phyloP scores from a whole-genome alignment of 1,284 basidiomycete species.

The Ganoderma multipileum region DNA sequence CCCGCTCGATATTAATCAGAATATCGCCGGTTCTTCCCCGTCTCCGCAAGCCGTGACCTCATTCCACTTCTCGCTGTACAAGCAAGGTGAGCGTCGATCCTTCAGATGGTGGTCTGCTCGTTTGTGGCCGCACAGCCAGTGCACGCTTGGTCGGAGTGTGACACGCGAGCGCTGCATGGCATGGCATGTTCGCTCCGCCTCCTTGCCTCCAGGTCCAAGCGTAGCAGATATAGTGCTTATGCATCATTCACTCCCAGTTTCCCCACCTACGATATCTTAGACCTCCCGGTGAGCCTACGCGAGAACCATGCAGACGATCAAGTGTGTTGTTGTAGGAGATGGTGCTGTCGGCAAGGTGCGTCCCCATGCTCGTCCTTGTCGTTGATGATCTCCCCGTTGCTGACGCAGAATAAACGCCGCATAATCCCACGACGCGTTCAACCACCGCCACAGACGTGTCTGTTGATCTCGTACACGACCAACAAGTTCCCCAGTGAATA shows the following conservation, averaged over 20 bases:
- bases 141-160: conserved; percentile 21
- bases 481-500: conserved; percentile 99
- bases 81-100: conserved; percentile 31
- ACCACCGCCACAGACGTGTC: conserved; percentile 77
- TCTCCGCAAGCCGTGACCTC: conserved; percentile 21
- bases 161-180: conserved; percentile 34
- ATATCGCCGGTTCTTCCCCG: conserved; percentile 24
- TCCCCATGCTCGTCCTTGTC: conserved; percentile 22
- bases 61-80: conserved; percentile 21
- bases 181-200: conserved; percentile 23
- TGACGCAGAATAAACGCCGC: background rate
- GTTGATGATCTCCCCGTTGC: background rate
- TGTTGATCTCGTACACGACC: conserved; percentile 99
- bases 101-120: background rate
- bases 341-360: conserved; percentile 99
- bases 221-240: conserved; percentile 19
- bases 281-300: conserved; percentile 35
- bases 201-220: conserved; percentile 16
- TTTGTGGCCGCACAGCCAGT: background rate
- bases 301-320: conserved; percentile 89
- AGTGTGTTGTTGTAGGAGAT: conserved; percentile 98
- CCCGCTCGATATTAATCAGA: conserved; percentile 32
- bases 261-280: conserved; percentile 30
- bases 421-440: background rate
- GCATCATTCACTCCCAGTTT: conserved; percentile 14